Conservation (phyloP, 2,329 filamentous ascomycete genomes). For the Cladobotryum protrusum region DNA sequence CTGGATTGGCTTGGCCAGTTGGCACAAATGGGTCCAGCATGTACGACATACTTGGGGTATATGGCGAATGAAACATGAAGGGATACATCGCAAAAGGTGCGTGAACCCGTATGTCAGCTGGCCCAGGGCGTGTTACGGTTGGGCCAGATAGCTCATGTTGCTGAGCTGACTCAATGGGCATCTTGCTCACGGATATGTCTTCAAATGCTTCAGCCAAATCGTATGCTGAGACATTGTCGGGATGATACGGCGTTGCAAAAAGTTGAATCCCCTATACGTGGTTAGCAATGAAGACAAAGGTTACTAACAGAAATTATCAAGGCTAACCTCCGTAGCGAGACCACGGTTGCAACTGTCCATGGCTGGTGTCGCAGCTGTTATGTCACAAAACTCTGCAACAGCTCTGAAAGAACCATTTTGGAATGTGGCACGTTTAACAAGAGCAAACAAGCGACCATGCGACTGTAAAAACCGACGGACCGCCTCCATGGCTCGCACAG, state of each 20-base stretch:
- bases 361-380: constrained; percentile 36
- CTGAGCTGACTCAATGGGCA: constrained; percentile 6
- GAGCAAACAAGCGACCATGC: constrained; percentile 48
- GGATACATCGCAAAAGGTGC: constrained; percentile 27
- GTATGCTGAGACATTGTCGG: constrained; percentile 2
- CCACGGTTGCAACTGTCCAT: constrained; percentile 29
- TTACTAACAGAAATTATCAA: neutral
- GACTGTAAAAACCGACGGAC: constrained; percentile 32
- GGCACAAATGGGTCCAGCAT: constrained; percentile 21
- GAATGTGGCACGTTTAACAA: constrained; percentile 36
- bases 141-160: constrained; percentile 7
- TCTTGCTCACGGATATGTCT: constrained; percentile 15
- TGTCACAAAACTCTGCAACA: constrained; percentile 48
- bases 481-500: constrained; percentile 31
- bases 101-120: constrained; percentile 17
- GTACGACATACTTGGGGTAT: constrained; percentile 23
- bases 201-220: constrained; percentile 16
- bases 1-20: constrained; percentile 11
- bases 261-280: constrained; percentile 19
- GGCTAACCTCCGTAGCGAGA: constrained; percentile 21
- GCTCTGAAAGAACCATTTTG: constrained; percentile 40
- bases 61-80: constrained; percentile 26
- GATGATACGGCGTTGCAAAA: constrained; percentile 15
- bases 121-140: constrained; percentile 4
- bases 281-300: neutral